Evolutionary conservation across 257 asterid species (phyloP).

Genomic region (Lycium barbarum): DNA sequence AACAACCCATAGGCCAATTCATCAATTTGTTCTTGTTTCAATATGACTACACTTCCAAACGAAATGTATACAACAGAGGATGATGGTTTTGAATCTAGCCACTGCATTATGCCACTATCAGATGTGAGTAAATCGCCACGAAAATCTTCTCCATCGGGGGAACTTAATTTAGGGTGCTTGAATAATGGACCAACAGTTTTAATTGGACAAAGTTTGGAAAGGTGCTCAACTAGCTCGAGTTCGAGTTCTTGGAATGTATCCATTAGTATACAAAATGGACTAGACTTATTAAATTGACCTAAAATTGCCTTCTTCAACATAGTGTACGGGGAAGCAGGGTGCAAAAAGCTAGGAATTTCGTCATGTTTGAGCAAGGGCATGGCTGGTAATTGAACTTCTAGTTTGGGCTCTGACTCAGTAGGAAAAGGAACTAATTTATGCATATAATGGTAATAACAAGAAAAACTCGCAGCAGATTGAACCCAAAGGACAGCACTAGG

Average conservation of each 20-base stretch:
- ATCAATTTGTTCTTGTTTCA: constrained; percentile 68
- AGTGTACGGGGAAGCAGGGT: constrained; percentile 47
- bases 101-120: constrained; percentile 51
- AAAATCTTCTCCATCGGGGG: constrained; percentile 1
- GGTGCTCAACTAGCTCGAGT: constrained; percentile 39
- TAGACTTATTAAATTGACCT: constrained; percentile 59
- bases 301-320: constrained; percentile 51
- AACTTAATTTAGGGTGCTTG: constrained; percentile 29
- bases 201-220: constrained; percentile 58
- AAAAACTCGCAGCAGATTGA: constrained; percentile 73
- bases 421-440: constrained; percentile 55
- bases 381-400: constrained; percentile 56
- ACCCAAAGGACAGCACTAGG: constrained; percentile 80
- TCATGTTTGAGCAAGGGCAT: constrained; percentile 69
- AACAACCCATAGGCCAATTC: constrained; percentile 72
- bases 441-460: constrained; percentile 60
- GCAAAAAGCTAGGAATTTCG: constrained; percentile 68
- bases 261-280: constrained; percentile 60
- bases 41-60: constrained; percentile 66
- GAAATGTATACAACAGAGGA: constrained; percentile 77
- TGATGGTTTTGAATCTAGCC: constrained; percentile 61
- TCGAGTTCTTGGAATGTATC: constrained; percentile 77
- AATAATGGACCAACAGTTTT: constrained; percentile 74
- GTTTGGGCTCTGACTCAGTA: constrained; percentile 49
- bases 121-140: constrained; percentile 53